Conservation (phyloP, 163 green algal species). For the Scenedesmus sp. region DNA sequence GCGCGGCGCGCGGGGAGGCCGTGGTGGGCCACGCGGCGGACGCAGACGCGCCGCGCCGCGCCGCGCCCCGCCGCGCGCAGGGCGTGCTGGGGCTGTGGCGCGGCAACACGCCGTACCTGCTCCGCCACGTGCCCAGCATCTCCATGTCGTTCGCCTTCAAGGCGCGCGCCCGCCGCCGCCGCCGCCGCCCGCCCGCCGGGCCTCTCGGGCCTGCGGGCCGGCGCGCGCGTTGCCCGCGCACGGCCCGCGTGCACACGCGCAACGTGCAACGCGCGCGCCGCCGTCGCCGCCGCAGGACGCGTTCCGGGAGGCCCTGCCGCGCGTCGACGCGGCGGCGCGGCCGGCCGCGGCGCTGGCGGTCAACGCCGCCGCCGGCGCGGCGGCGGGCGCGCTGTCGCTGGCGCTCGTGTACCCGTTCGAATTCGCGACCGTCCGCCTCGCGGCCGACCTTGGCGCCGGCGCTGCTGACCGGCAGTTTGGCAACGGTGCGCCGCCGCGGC, state of each 20-base stretch:
- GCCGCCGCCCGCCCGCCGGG: no score
- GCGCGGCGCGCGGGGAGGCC: no score
- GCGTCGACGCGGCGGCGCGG: constrained; percentile 1
- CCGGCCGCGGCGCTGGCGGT: neutral
- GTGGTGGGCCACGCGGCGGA: no score
- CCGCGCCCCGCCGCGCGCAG: no score
- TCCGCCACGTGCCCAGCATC: constrained; percentile 56
- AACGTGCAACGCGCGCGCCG: neutral
- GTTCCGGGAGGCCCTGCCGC: constrained; percentile 26
- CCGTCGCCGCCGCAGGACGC: constrained; percentile 18
- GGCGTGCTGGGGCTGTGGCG: constrained; percentile 39
- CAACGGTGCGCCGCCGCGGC: neutral
- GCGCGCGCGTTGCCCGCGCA: no score
- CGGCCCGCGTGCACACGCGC: neutral
- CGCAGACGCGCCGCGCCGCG: no score
- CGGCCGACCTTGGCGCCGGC: constrained; percentile 33
- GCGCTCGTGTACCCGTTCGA: constrained; percentile 60
- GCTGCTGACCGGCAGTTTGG: constrained; percentile 40
- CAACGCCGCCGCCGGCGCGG: constrained; percentile 48
- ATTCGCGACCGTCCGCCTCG: constrained; percentile 49
- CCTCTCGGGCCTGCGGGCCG: no score
- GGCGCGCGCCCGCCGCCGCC: constrained; percentile 6
- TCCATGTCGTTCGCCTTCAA: constrained; percentile 63
- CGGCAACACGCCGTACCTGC: constrained; percentile 46
- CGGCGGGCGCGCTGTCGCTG: constrained; percentile 51